Conservation (phyloP, 2,329 filamentous ascomycete species). For the Colletotrichum sp. region DNA sequence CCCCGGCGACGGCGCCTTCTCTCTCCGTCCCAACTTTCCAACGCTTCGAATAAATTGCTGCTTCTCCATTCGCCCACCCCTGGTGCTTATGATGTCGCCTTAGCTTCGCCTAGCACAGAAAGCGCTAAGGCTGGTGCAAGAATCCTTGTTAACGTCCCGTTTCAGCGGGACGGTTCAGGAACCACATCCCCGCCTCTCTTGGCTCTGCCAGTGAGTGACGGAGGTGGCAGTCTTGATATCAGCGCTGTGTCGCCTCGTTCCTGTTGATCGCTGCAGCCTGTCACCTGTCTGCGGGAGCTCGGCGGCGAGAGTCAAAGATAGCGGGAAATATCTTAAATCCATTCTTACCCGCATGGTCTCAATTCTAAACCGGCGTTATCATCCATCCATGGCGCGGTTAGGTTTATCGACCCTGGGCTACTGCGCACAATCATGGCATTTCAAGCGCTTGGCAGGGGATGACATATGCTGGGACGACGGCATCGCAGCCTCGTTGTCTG, state of each 20-base stretch:
- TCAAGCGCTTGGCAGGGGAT: not conserved
- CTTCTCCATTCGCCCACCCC: slow-evolving; percentile 5
- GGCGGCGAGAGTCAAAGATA: not conserved
- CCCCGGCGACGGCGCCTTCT: not conserved
- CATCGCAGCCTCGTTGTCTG: not conserved
- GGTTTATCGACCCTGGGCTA: not conserved
- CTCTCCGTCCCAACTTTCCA: slow-evolving; percentile 16
- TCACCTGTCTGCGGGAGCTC: not conserved
- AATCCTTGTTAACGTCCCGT: slow-evolving; percentile 6
- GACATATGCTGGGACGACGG: not conserved
- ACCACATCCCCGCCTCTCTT: not conserved
- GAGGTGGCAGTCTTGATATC: not conserved
- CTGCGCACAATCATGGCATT: not conserved
- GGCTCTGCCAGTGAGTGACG: not conserved
- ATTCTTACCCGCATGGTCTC: not conserved
- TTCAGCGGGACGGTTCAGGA: slow-evolving; percentile 19
- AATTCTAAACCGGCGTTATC: not conserved
- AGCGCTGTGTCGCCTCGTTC: not conserved
- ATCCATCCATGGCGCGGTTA: not conserved
- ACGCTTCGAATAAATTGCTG: slow-evolving; percentile 20
- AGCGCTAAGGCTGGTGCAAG: slow-evolving; percentile 6
- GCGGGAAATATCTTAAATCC: not conserved
- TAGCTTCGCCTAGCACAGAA: not conserved
- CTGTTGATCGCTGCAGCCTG: not conserved
- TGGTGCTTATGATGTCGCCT: not conserved